phyloP scores from a whole-genome alignment of 257 asterid species.

The Solanum bukasovii region DNA sequence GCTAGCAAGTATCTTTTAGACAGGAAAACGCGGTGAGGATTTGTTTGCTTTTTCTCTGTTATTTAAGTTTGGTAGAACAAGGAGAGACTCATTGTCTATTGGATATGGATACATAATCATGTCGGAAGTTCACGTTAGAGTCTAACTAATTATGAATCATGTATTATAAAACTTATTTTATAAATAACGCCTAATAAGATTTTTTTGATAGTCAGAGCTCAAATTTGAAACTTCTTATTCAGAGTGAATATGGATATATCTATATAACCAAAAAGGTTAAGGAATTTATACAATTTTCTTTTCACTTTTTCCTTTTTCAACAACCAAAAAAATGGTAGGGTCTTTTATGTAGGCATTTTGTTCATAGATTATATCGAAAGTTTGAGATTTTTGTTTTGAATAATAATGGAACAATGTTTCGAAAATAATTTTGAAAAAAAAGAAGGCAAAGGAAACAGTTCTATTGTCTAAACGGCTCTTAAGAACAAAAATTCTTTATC shows the following conservation, averaged over 20 bases:
- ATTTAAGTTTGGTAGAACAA: background rate
- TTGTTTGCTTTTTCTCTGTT: background rate
- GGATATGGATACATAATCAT: no score
- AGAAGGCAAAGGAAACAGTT: background rate
- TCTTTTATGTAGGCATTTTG: background rate
- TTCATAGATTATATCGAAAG: background rate
- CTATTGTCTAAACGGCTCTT: background rate
- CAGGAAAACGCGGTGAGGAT: background rate
- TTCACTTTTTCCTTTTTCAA: background rate
- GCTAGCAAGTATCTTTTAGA: background rate
- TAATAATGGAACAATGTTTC: background rate
- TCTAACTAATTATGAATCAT: no score
- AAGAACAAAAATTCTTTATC: no score
- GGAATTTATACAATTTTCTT: background rate
- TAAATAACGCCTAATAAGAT: fast-evolving
- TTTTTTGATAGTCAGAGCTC: fast-evolving
- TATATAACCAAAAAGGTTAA: background rate
- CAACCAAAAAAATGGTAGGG: background rate
- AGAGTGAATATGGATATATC: background rate
- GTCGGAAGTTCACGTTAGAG: fast-evolving
- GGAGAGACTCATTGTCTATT: background rate
- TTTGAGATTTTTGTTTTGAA: background rate
- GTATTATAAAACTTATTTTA: no score
- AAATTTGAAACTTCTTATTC: fast-evolving
- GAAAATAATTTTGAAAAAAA: background rate